Percentiles rank a stretch among this genome's conserved stretches.
Evolutionary conservation across 805 yeast species (phyloP).

Genomic region (Teunomyces pallodes): DNA sequence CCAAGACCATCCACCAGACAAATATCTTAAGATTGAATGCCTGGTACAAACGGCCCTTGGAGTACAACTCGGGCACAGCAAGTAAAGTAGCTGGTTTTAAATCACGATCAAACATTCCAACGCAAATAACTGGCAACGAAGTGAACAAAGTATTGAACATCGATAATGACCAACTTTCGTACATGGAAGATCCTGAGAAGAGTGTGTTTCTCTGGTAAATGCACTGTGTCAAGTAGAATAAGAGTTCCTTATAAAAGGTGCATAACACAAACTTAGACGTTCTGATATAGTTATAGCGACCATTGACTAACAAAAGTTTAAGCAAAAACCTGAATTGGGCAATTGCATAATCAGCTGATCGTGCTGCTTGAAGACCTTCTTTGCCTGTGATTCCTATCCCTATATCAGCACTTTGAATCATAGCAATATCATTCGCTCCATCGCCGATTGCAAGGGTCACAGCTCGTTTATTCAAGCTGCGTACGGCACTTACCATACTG

Average conservation of each 20-base stretch:
- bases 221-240: conserved; percentile 86
- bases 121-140: conserved; percentile 82
- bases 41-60: conserved; percentile 69
- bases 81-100: conserved; percentile 81
- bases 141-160: conserved; percentile 97
- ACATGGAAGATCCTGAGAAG: conserved; percentile 90
- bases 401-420: conserved; percentile 98
- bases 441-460: conserved; percentile 97
- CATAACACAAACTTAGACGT: conserved; percentile 89
- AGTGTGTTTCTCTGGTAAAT: conserved; percentile 81
- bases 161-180: conserved; percentile 94
- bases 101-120: conserved; percentile 96
- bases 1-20: conserved; percentile 73
- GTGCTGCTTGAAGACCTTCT: conserved; percentile 95
- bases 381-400: conserved; percentile 97
- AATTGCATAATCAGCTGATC: conserved; percentile 91
- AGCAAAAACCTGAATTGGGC: conserved; percentile 88
- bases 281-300: conserved; percentile 90
- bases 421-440: conserved; percentile 98
- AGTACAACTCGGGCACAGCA: conserved; percentile 88
- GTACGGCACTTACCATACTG: conserved; percentile 75
- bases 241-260: conserved; percentile 90
- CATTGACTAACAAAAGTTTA: conserved; percentile 87
- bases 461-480: conserved; percentile 60
- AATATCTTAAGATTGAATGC: conserved; percentile 73